A percentile compares a stretch with the other conserved stretches of the same genome.
phyloP scores from a whole-genome alignment of 2,329 filamentous ascomycete genomes.

The Verticillium tricorpus region DNA sequence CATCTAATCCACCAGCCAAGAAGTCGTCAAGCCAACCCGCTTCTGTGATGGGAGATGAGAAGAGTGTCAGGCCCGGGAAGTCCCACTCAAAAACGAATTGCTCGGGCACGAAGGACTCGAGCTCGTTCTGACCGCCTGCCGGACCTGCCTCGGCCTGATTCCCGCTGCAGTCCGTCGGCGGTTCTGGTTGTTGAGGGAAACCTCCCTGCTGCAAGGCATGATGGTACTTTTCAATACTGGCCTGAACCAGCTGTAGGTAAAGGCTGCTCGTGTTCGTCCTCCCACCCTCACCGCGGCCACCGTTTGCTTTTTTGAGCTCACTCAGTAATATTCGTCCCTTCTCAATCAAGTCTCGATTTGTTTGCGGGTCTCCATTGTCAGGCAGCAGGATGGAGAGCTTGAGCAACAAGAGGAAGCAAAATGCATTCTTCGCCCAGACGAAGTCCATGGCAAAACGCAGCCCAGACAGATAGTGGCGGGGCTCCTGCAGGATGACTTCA shows the following conservation, averaged over 20 bases:
- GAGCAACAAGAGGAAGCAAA: conserved; percentile 50
- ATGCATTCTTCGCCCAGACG: conserved; percentile 54
- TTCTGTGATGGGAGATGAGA: conserved; percentile 19
- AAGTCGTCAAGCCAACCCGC: conserved; percentile 21
- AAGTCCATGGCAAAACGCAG: conserved; percentile 53
- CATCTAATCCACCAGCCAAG: conserved; percentile 15
- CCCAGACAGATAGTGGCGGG: conserved; percentile 41
- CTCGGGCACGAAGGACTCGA: conserved; percentile 48
- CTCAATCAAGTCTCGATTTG: conserved; percentile 11
- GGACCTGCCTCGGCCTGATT: not conserved
- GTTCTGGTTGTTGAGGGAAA: not conserved
- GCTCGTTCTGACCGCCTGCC: conserved; percentile 31
- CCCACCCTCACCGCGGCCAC: conserved; percentile 11
- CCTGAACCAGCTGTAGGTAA: conserved; percentile 19
- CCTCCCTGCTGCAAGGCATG: conserved; percentile 2
- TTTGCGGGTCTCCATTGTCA: conserved; percentile 20
- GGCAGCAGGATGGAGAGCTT: conserved; percentile 46
- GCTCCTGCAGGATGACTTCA: conserved; percentile 38
- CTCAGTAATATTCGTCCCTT: conserved; percentile 15
- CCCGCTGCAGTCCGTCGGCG: not conserved
- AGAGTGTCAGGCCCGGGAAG: conserved; percentile 47
- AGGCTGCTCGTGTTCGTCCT: conserved; percentile 28
- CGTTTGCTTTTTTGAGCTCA: conserved; percentile 19
- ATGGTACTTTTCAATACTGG: conserved; percentile 18
- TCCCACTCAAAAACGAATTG: conserved; percentile 56